These are phyloP conservation scores for Aureobasidium musti DNA, from an alignment of 2,329 filamentous ascomycete species.

Conservation along the genomic window DNA sequence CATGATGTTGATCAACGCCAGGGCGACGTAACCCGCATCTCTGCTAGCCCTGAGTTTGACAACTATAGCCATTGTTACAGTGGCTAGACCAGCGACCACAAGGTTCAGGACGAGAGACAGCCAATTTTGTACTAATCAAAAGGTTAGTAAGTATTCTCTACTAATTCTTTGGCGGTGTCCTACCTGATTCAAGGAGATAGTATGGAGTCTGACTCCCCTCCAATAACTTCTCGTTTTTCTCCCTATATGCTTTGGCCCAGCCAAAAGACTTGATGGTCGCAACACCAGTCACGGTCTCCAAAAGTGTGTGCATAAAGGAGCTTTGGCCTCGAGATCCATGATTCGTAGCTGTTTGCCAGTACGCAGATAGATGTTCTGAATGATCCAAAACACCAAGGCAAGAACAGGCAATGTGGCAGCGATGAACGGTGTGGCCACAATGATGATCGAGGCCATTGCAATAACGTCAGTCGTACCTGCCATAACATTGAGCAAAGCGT, in stretches of 20 bases:
- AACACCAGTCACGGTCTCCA: constrained; percentile 54
- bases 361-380: constrained; percentile 52
- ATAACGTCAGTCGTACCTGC: constrained; percentile 19
- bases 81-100: constrained; percentile 42
- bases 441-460: constrained; percentile 30
- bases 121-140: constrained; percentile 47
- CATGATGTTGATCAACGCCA: constrained; percentile 57
- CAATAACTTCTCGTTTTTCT: constrained; percentile 44
- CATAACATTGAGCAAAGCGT: constrained; percentile 27
- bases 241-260: constrained; percentile 47
- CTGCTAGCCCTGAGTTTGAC: constrained; percentile 46
- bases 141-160: neutral
- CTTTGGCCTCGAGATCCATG: constrained; percentile 56
- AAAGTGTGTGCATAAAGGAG: constrained; percentile 56
- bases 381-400: constrained; percentile 40
- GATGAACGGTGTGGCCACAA: constrained; percentile 46
- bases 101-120: constrained; percentile 47
- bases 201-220: constrained; percentile 49
- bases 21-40: constrained; percentile 54
- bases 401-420: constrained; percentile 45
- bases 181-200: constrained; percentile 48
- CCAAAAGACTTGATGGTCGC: constrained; percentile 55
- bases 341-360: constrained; percentile 55
- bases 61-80: constrained; percentile 39
- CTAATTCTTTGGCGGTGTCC: neutral